Conservation (phyloP, 2,329 filamentous ascomycete species). For the Cryphonectria naterciae region DNA sequence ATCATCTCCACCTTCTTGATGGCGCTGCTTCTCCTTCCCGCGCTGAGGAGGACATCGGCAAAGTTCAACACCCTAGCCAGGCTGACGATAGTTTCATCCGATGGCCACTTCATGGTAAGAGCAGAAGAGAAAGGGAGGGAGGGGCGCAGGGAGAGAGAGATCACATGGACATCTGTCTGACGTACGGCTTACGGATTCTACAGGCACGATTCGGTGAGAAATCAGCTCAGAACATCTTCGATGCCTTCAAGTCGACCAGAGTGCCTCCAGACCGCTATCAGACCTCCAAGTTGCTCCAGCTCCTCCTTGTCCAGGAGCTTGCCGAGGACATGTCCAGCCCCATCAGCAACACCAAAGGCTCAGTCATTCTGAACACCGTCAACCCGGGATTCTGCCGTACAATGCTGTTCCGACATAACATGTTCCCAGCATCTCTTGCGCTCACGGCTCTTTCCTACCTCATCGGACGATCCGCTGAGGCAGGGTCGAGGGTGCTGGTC, state of each 20-base stretch:
- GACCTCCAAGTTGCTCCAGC: slow-evolving; percentile 41
- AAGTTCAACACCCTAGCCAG: slow-evolving; percentile 41
- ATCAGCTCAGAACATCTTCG: slow-evolving; percentile 39
- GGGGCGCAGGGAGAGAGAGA: too few relatives aligned
- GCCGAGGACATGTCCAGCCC: slow-evolving; percentile 36
- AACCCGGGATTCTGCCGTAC: slow-evolving; percentile 49
- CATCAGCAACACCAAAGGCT: slow-evolving; percentile 35
- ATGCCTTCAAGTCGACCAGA: slow-evolving; percentile 37
- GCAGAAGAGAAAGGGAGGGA: background rate
- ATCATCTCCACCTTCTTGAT: slow-evolving; percentile 52
- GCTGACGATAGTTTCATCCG: slow-evolving; percentile 46
- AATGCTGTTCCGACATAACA: slow-evolving; percentile 41
- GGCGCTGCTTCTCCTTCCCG: slow-evolving; percentile 47
- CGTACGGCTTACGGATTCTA: slow-evolving; percentile 25
- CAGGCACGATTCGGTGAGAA: slow-evolving; percentile 42
- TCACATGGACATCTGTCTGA: background rate
- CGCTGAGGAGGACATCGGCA: slow-evolving; percentile 42
- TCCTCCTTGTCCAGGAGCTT: slow-evolving; percentile 40
- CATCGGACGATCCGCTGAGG: slow-evolving; percentile 43
- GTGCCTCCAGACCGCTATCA: slow-evolving; percentile 41
- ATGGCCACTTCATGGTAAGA: slow-evolving; percentile 39
- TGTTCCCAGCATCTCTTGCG: slow-evolving; percentile 16
- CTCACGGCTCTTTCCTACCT: slow-evolving; percentile 22
- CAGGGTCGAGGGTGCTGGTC: slow-evolving; percentile 46
- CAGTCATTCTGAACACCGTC: slow-evolving; percentile 44